Evolutionary conservation across 345 rosid genomes (phyloP), one percentile per base, ranked within the genome.

Genomic region (Lepidium aucheri): DNA sequence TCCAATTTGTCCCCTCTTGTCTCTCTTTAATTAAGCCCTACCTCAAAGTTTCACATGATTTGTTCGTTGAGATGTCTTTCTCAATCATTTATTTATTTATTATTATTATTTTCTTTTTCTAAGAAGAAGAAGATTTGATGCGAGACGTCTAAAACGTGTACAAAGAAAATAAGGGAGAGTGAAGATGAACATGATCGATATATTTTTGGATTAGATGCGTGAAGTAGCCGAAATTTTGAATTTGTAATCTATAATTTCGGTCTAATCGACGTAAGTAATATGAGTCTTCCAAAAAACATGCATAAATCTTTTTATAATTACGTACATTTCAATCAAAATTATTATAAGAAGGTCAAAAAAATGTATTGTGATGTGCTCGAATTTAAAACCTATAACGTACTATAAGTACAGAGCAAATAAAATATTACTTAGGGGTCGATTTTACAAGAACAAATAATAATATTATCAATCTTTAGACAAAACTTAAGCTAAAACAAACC

Each of bases 11-110:
- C 49, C 64, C 60, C 63, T 28, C 53, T 33, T 10, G 9, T 33
- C 58, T 33, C 17, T 38, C 16, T 63, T 60, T 30, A 36, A 38
- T 38, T 8, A 34, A 64, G 11, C 22, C 59, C 58, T 50, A 35
- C 60, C 59, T 65, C 53, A 20, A 28, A 35, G 42, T 60, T 60
- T 53, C 77, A 74, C 77, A 67, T 67, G 73, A 60, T 74, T 71
- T 60, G 33, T 67, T 60, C 50, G 20, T 52, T 16, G 20, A 67
- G 44, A 11, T 14, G 39, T 67, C 73, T 60, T 57, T 66, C 73
- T 67, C 77, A 58, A 51, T 67, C 28, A 18, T 57, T 50, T 35
- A 30, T 6, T 18, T 47, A 45, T 9, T 18, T 32, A 1, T 46
- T 46, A 1, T 17, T 32, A 0, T 11, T 13, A n/a, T n/a, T n/a